Evolutionary conservation across 495 filamentous ascomycete genomes (phyloP), one percentile per base, ranked within the genome.

Genomic region (Penicillium nucicola): DNA sequence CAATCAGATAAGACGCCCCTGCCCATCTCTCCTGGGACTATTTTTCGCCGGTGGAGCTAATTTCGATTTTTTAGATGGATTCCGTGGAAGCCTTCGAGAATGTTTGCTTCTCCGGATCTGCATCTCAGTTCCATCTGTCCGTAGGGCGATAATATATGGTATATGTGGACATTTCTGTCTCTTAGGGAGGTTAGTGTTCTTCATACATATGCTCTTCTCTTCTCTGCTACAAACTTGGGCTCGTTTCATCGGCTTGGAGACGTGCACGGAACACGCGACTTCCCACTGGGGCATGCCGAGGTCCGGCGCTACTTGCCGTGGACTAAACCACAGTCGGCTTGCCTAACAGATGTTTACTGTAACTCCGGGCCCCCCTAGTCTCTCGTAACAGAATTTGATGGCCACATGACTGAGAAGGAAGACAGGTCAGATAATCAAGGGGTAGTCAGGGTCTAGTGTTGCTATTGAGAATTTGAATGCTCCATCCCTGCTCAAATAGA

Each of bases 1-100:
- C 61, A 61, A 62, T 61, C 58, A 55, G 61, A 64, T 64, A 64
- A 64, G 61, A 53, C 18, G 22, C 6, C 32, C 12, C 38, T 25
- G 46, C 14, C 14, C 18, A 48, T 25, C 23, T 14, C 36, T 17
- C 45, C 40, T 52, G 53, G 32, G 36, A 40, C 25, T 30, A 30
- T 14, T 35, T 36, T 46, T 46, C 32, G 14, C 47, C 33, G 54
- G 38, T 56, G 34, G 46, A 25, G 25, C 33, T 35, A 35, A 15
- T 35, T 28, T 9, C 25, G n/a, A n/a, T 39, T 33, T 11, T 32
- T 23, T 36, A 28, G 7, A 3, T 28, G 7, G 2, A 9, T 8
- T 35, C 28, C 32, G 33, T 18, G 30, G 45, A 48, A 25, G 15
- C 5, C 17, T 56, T 58, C 50, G 50, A 58, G 50, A 57, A 53